Conservation (phyloP, 805 yeast genomes). For the Scheffersomyces stipitis region DNA sequence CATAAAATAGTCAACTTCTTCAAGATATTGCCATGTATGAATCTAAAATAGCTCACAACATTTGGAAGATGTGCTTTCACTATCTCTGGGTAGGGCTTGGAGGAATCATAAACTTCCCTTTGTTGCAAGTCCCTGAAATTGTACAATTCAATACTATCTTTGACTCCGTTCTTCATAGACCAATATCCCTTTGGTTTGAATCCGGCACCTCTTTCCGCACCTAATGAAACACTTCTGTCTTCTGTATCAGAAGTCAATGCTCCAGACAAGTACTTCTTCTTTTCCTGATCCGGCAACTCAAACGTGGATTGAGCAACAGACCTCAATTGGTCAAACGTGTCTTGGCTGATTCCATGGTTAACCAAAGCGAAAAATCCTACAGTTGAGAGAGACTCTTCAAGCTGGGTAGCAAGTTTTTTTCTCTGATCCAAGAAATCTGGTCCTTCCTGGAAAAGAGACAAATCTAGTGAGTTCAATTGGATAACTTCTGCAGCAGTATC, state of each 20-base stretch:
- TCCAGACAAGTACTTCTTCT: conserved; percentile 41
- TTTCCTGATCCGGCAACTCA: conserved; percentile 40
- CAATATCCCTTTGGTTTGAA: conserved; percentile 31
- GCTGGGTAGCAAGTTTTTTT: conserved; percentile 30
- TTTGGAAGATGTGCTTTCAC: conserved; percentile 22
- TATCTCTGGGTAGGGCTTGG: conserved; percentile 23
- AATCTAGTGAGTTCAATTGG: conserved; percentile 35
- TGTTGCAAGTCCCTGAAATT: conserved; percentile 28
- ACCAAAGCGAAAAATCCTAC: conserved; percentile 45
- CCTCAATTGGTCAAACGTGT: conserved; percentile 31
- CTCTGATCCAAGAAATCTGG: conserved; percentile 30
- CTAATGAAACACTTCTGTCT: conserved; percentile 23
- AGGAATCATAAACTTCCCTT: conserved; percentile 17
- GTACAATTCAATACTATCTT: conserved; percentile 27
- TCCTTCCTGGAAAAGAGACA: conserved; percentile 36
- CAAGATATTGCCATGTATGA: conserved; percentile 20
- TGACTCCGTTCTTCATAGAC: conserved; percentile 29
- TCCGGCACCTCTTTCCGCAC: conserved; percentile 31
- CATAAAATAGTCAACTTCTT: conserved; percentile 23
- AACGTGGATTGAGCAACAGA: conserved; percentile 42
- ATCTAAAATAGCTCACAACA: conserved; percentile 21
- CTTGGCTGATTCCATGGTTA: conserved; percentile 40
- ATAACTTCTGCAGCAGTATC: conserved; percentile 16
- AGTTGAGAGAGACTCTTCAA: conserved; percentile 41
- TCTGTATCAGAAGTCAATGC: conserved; percentile 29